These are phyloP conservation scores for Aureobasidium namibiae DNA, from an alignment of 2,329 filamentous ascomycete species.

Conservation along the genomic window DNA sequence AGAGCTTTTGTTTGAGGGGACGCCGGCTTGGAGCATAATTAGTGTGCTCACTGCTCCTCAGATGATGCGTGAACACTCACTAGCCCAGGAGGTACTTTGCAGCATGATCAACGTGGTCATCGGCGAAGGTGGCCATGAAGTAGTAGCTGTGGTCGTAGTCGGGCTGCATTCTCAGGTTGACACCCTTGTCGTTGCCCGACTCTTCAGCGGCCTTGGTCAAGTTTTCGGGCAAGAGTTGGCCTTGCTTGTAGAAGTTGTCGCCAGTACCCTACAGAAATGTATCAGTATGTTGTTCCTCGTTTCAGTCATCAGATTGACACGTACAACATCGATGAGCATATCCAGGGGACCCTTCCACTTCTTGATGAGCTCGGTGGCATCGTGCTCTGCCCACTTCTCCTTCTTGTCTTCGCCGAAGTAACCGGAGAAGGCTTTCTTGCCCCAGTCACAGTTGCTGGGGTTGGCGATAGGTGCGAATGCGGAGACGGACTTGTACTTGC, in stretches of 20 bases:
- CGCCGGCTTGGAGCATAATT: conserved; percentile 3
- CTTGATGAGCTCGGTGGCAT: conserved; percentile 83
- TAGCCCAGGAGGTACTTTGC: conserved; percentile 70
- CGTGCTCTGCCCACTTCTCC: conserved; percentile 77
- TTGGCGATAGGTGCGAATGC: conserved; percentile 89
- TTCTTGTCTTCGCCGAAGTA: conserved; percentile 73
- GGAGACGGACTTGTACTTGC: conserved; percentile 78
- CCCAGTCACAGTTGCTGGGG: conserved; percentile 81
- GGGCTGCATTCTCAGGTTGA: conserved; percentile 75
- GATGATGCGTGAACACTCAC: conserved; percentile 15
- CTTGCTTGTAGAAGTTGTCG: conserved; percentile 94
- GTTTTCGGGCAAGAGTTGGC: conserved; percentile 90
- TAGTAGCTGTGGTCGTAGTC: conserved; percentile 97
- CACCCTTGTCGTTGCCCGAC: conserved; percentile 58
- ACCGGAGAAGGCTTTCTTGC: conserved; percentile 85
- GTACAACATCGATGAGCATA: conserved; percentile 76
- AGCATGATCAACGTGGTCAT: conserved; percentile 85
- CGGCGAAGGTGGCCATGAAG: conserved; percentile 84
- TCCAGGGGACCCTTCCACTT: conserved; percentile 65
- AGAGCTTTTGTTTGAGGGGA: background rate
- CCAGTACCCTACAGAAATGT: conserved; percentile 60
- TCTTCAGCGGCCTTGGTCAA: conserved; percentile 71
- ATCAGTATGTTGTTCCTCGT: background rate
- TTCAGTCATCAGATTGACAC: conserved; percentile 26
- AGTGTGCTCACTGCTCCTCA: conserved; percentile 3